phyloP scores from a whole-genome alignment of 164 flowering plant species.

The Hamamelis virginiana region DNA sequence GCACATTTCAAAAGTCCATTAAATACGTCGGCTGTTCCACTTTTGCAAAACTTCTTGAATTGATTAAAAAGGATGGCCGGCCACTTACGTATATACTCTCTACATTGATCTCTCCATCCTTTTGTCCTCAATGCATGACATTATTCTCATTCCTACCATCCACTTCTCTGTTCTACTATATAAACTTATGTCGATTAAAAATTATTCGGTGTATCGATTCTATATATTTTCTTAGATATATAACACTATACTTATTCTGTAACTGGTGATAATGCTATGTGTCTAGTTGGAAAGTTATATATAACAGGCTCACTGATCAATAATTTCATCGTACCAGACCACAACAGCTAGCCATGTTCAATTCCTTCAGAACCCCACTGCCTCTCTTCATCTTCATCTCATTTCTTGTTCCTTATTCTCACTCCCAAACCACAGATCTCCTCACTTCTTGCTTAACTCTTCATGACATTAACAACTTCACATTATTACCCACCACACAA shows the following conservation, averaged over 20 bases:
- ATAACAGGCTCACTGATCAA: no score
- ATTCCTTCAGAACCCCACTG: background rate
- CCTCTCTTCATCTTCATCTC: background rate
- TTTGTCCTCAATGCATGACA: constrained; percentile 10
- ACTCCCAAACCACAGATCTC: constrained; percentile 1
- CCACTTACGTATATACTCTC: background rate
- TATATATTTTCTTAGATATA: no score
- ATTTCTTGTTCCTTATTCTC: background rate
- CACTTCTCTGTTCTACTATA: background rate
- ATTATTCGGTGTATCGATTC: no score
- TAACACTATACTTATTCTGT: no score
- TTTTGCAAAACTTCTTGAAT: background rate
- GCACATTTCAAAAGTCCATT: background rate
- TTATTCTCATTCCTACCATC: constrained; percentile 5
- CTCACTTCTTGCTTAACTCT: constrained; percentile 16
- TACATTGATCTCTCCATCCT: constrained; percentile 12
- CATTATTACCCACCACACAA: constrained; percentile 12
- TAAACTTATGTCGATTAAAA: no score
- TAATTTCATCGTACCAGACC: no score
- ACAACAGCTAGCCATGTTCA: constrained; percentile 1
- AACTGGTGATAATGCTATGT: no score
- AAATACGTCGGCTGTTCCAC: background rate
- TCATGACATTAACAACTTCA: constrained; percentile 20
- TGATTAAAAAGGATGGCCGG: constrained; percentile 12
- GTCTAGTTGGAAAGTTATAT: no score